Percentiles rank a stretch among this genome's conserved stretches.
These are phyloP conservation scores for Cruciata laevipes DNA, from an alignment of 257 asterid genomes.

Conservation along the genomic window DNA sequence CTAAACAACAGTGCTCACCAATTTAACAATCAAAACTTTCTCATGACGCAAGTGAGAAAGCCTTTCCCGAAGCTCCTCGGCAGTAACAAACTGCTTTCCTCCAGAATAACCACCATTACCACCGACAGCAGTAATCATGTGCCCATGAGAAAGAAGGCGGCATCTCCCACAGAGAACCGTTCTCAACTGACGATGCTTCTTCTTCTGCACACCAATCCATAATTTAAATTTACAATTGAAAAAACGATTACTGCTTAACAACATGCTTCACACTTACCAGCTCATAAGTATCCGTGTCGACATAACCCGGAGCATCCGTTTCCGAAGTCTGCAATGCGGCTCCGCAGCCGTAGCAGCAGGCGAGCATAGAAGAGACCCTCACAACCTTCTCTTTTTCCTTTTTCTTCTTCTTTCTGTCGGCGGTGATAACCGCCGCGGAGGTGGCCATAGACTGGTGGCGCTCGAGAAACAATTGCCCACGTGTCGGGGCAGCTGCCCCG, in stretches of 20 bases:
- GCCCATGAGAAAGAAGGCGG: conserved; percentile 87
- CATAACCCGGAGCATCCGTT: conserved; percentile 68
- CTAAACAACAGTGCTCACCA: conserved; percentile 34
- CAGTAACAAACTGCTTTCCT: conserved; percentile 90
- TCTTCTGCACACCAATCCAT: conserved; percentile 47
- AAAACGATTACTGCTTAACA: background rate
- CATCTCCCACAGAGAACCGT: conserved; percentile 90
- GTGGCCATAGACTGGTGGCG: conserved; percentile 45
- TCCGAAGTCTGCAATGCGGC: conserved; percentile 75
- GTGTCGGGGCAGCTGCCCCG: conserved; percentile 77
- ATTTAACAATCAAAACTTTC: conserved; percentile 79
- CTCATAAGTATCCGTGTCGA: conserved; percentile 35
- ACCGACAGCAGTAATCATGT: conserved; percentile 98
- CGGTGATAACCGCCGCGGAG: conserved; percentile 29
- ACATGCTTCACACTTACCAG: conserved; percentile 32
- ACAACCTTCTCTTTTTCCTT: conserved; percentile 34
- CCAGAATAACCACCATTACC: conserved; percentile 98
- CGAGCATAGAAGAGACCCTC: conserved; percentile 32
- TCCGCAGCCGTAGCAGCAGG: conserved; percentile 88
- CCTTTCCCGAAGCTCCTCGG: conserved; percentile 92
- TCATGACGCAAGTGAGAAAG: conserved; percentile 76
- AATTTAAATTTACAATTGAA: background rate
- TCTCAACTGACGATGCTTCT: conserved; percentile 77
- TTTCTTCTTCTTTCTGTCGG: conserved; percentile 31
- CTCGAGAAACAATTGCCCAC: conserved; percentile 72